Conservation (phyloP, 805 yeast species). For the Myxozyma neotropica region DNA sequence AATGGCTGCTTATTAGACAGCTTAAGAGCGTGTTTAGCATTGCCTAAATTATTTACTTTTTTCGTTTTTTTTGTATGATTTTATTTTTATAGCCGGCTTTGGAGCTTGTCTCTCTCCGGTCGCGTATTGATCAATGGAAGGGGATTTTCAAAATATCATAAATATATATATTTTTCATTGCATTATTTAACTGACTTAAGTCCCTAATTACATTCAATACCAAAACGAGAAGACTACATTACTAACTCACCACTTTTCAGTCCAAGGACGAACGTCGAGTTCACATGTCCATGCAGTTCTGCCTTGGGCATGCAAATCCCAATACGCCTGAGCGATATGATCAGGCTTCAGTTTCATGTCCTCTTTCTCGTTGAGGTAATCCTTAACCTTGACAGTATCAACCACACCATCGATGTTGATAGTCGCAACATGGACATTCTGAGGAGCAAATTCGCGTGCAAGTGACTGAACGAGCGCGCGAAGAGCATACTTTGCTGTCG, state of each 20-base stretch:
- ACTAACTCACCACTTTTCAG: conserved; percentile 23
- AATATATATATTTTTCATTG: no score
- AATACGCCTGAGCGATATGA: conserved; percentile 24
- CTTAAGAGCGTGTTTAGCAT: conserved; percentile 88
- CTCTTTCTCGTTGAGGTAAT: conserved; percentile 6
- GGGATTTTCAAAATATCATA: not conserved
- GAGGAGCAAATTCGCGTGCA: conserved; percentile 25
- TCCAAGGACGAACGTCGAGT: conserved; percentile 27
- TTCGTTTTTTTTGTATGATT: not conserved
- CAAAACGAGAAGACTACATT: no score
- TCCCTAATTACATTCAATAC: no score
- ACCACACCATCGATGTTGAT: conserved; percentile 30
- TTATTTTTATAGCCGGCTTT: no score
- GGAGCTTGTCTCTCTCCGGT: no score
- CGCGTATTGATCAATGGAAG: no score
- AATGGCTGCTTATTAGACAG: conserved; percentile 89
- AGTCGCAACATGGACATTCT: conserved; percentile 27
- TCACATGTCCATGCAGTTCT: conserved; percentile 28
- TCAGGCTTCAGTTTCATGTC: conserved; percentile 27
- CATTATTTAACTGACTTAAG: no score
- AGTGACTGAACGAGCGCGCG: conserved; percentile 25
- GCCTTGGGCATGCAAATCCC: conserved; percentile 26
- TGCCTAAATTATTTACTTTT: conserved; percentile 47
- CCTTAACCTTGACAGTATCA: conserved; percentile 12
- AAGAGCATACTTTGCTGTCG: conserved; percentile 25